Conservation (phyloP, 768 basidiomycete genomes). For the Polyporus arcularius region DNA sequence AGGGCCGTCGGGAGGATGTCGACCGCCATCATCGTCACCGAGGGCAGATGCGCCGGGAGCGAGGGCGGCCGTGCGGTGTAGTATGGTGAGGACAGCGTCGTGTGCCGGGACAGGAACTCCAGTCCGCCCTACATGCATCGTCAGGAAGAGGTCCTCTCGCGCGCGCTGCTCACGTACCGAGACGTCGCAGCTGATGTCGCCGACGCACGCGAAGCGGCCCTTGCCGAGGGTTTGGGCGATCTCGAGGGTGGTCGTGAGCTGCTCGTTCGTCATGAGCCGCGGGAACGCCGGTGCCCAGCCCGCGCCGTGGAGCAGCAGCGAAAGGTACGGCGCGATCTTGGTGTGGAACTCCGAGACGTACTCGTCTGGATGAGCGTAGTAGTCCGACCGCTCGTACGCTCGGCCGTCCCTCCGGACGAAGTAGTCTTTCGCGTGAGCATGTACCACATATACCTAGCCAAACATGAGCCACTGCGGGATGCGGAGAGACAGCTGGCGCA, state of each 20-base stretch:
- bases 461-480: background rate
- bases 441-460: slow-evolving; percentile 72
- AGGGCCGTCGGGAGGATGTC: slow-evolving; percentile 90
- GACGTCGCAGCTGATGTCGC: slow-evolving; percentile 91
- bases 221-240: slow-evolving; percentile 51
- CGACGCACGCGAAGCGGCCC: slow-evolving; percentile 68
- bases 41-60: slow-evolving; percentile 48
- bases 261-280: slow-evolving; percentile 70
- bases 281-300: slow-evolving; percentile 84
- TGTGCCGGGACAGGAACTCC: slow-evolving; percentile 75
- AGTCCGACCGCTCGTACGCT: slow-evolving; percentile 62
- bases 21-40: slow-evolving; percentile 82
- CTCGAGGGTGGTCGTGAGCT: slow-evolving; percentile 53
- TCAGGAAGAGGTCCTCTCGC: background rate
- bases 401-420: slow-evolving; percentile 57
- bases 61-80: slow-evolving; percentile 50
- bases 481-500: slow-evolving; percentile 20
- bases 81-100: slow-evolving; percentile 78
- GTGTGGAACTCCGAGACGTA: slow-evolving; percentile 71
- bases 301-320: slow-evolving; percentile 82
- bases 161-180: slow-evolving; percentile 42
- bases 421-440: slow-evolving; percentile 70
- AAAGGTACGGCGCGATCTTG: slow-evolving; percentile 83
- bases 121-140: slow-evolving; percentile 68
- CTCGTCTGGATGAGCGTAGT: slow-evolving; percentile 68